Conservation (phyloP, 1,139 yeast genomes). For the Pichia sp. region DNA sequence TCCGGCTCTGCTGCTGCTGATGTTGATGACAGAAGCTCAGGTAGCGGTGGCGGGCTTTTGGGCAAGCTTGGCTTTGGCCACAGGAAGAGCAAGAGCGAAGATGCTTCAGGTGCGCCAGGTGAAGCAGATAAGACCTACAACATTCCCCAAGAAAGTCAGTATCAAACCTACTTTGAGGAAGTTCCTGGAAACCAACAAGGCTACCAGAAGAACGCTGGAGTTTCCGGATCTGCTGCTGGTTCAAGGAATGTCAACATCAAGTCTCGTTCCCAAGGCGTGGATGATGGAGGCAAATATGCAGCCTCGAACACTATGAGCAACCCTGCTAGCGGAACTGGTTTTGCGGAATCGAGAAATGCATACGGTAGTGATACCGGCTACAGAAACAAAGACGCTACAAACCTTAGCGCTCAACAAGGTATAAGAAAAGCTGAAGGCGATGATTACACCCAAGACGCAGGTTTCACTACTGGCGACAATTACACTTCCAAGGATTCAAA, state of each 20-base stretch:
- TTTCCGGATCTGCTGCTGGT: no score
- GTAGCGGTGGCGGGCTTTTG: neutral
- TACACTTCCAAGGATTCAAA: neutral
- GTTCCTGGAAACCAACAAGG: neutral
- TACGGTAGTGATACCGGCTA: neutral
- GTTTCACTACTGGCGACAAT: neutral
- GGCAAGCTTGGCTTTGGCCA: slow-evolving; percentile 4
- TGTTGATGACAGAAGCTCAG: neutral
- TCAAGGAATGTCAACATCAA: neutral
- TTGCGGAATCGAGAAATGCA: neutral
- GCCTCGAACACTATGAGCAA: neutral
- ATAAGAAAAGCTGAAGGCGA: neutral
- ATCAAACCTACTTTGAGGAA: neutral
- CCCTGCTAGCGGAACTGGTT: neutral
- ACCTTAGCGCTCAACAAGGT: neutral
- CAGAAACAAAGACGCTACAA: neutral
- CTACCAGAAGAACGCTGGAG: neutral
- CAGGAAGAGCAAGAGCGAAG: slow-evolving; percentile 1
- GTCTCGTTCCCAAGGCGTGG: neutral
- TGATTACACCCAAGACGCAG: neutral
- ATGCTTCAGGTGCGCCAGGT: neutral
- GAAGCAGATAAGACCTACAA: neutral
- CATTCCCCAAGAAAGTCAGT: slow-evolving; percentile 1
- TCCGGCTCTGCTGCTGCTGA: neutral
- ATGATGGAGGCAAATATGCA: neutral